Evolutionary conservation across 2,329 filamentous ascomycete species (phyloP).

Genomic region (Claviceps fusiformis): DNA sequence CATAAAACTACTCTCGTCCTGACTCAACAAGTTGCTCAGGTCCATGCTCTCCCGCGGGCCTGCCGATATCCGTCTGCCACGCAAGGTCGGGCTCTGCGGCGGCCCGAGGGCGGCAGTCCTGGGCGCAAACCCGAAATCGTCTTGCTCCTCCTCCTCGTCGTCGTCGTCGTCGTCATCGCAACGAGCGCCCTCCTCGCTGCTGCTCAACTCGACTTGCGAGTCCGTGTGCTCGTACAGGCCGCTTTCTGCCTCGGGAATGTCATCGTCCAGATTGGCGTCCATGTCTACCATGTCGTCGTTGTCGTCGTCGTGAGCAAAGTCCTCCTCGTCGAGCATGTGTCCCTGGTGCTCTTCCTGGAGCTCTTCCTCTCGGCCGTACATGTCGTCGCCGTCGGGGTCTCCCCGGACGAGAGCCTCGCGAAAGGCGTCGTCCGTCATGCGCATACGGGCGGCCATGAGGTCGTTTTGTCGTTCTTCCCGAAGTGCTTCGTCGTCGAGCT

Average conservation of each 20-base stretch:
- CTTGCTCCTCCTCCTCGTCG: slow-evolving; percentile 6
- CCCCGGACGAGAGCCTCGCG: slow-evolving; percentile 43
- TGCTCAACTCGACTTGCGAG: slow-evolving; percentile 50
- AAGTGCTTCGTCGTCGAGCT: slow-evolving; percentile 25
- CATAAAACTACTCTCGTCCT: slow-evolving; percentile 43
- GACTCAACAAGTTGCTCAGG: slow-evolving; percentile 40
- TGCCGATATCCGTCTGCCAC: slow-evolving; percentile 12
- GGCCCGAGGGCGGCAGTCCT: slow-evolving; percentile 20
- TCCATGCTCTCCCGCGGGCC: slow-evolving; percentile 37
- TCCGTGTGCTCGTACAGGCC: slow-evolving; percentile 67
- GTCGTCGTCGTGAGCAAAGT: slow-evolving; percentile 28
- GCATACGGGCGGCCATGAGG: slow-evolving; percentile 36
- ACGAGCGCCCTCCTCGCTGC: slow-evolving; percentile 24
- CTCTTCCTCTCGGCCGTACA: slow-evolving; percentile 41
- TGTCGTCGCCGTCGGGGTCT: slow-evolving; percentile 31
- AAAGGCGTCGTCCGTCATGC: slow-evolving; percentile 47
- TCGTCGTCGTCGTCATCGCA: slow-evolving; percentile 11
- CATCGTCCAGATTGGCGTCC: slow-evolving; percentile 58
- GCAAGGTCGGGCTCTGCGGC: slow-evolving; percentile 25
- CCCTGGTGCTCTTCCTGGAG: slow-evolving; percentile 40
- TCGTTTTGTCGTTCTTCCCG: slow-evolving; percentile 33
- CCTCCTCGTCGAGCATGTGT: slow-evolving; percentile 51
- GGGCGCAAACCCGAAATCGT: slow-evolving; percentile 26
- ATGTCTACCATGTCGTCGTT: slow-evolving; percentile 32
- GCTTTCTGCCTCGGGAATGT: slow-evolving; percentile 51